These are phyloP conservation scores for Cyathus striatus DNA, from an alignment of 768 basidiomycete species.

Conservation along the genomic window DNA sequence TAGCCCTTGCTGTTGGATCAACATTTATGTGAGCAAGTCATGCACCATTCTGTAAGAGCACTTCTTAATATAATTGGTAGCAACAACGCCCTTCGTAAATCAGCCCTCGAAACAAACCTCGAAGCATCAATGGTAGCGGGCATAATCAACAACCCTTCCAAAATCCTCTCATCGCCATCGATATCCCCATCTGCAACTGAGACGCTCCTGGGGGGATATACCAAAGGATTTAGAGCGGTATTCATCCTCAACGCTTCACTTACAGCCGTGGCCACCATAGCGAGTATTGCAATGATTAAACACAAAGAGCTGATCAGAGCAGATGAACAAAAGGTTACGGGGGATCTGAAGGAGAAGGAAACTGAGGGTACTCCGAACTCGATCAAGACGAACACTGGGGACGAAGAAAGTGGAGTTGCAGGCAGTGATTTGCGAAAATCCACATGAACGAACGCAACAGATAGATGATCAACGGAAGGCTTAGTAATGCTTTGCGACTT, in stretches of 20 bases:
- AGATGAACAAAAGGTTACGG: conserved; percentile 52
- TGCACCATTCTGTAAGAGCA: neutral
- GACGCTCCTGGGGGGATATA: conserved; percentile 47
- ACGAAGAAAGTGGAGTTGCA: too few relatives aligned
- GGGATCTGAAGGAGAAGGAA: conserved; percentile 35
- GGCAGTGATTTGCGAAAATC: too few relatives aligned
- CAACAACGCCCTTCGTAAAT: conserved; percentile 43
- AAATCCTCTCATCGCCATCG: conserved; percentile 21
- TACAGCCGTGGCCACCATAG: conserved; percentile 47
- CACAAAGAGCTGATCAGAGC: conserved; percentile 53
- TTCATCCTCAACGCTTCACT: conserved; percentile 60
- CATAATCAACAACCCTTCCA: conserved; percentile 45
- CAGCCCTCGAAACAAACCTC: conserved; percentile 33
- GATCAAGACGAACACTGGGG: too few relatives aligned
- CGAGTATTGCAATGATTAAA: conserved; percentile 55
- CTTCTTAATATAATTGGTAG: too few relatives aligned
- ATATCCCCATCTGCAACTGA: conserved; percentile 25
- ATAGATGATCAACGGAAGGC: too few relatives aligned
- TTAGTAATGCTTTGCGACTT: too few relatives aligned
- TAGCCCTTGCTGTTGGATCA: conserved; percentile 58
- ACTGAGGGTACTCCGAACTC: too few relatives aligned
- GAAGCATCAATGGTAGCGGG: conserved; percentile 29
- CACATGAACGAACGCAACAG: too few relatives aligned
- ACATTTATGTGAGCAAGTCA: conserved; percentile 44
- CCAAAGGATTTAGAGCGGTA: conserved; percentile 49